Conservation (phyloP, 371 early-diverging fungal genomes). For the Smittium culicis region DNA sequence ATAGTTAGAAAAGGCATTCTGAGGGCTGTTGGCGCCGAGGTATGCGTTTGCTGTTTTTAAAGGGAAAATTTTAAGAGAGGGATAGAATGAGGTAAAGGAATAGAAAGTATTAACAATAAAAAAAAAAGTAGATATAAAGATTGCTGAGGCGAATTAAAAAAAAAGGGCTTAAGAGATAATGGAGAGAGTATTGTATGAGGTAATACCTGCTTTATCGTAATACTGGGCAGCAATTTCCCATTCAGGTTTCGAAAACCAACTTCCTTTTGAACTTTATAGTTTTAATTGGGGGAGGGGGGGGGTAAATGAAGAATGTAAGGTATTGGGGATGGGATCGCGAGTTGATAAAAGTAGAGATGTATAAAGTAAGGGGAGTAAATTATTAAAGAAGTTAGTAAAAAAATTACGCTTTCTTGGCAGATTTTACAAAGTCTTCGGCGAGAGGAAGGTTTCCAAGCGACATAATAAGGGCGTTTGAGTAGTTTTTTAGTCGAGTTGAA, state of each 20-base stretch:
- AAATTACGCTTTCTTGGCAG: slow-evolving; percentile 7
- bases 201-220: slow-evolving; percentile 56
- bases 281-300: background rate
- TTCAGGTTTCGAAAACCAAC: slow-evolving; percentile 70
- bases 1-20: slow-evolving; percentile 26
- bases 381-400: background rate
- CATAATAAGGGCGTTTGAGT: too few species aligned
- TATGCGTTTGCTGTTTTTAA: background rate
- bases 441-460: background rate
- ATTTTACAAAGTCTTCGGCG: slow-evolving; percentile 5
- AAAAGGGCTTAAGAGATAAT: background rate
- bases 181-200: too few species aligned
- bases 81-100: background rate
- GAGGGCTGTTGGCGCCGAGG: background rate
- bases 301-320: background rate
- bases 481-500: too few species aligned
- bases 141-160: background rate
- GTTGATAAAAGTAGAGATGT: background rate
- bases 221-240: slow-evolving; percentile 71
- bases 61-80: background rate
- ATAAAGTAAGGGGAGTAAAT: background rate
- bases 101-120: background rate
- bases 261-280: slow-evolving; percentile 38
- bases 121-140: background rate
- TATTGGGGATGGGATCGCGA: too few species aligned